Evolutionary conservation across 2,329 filamentous ascomycete genomes (phyloP).

Genomic region (Penicillium vulpinum): DNA sequence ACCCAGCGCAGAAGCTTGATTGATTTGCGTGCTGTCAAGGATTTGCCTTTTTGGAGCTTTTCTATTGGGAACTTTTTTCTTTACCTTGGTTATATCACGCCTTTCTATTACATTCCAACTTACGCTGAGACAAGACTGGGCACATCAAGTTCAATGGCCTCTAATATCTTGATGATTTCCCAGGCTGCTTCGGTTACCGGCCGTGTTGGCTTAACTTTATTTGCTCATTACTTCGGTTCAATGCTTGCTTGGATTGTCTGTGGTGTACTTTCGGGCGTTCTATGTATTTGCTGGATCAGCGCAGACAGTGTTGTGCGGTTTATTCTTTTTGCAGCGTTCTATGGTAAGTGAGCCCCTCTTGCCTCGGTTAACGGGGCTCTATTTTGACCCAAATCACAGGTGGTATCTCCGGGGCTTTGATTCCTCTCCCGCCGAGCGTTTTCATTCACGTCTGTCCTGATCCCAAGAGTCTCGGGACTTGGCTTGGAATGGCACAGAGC

Average conservation of each 20-base stretch:
- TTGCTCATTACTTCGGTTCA: conserved; percentile 57
- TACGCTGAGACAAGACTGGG: conserved; percentile 34
- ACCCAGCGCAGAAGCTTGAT: conserved; percentile 36
- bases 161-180: conserved; percentile 62
- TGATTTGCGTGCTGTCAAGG: conserved; percentile 48
- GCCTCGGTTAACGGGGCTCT: neutral
- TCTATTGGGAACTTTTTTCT: conserved; percentile 35
- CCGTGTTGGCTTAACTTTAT: conserved; percentile 54
- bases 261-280: conserved; percentile 38
- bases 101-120: conserved; percentile 45
- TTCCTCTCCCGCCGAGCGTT: conserved; percentile 62
- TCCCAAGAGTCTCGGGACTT: conserved; percentile 46
- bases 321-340: conserved; percentile 60
- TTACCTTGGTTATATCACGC: conserved; percentile 51
- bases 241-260: conserved; percentile 58
- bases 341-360: conserved; percentile 38
- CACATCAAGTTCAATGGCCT: conserved; percentile 41
- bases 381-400: conserved; percentile 29
- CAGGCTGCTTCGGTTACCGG: conserved; percentile 60
- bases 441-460: conserved; percentile 53
- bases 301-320: conserved; percentile 51
- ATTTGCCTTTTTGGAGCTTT: conserved; percentile 46
- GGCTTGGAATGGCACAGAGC: conserved; percentile 53
- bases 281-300: conserved; percentile 56
- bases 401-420: conserved; percentile 60